Conservation (phyloP, 345 rosid genomes). For the Salix udensis region DNA sequence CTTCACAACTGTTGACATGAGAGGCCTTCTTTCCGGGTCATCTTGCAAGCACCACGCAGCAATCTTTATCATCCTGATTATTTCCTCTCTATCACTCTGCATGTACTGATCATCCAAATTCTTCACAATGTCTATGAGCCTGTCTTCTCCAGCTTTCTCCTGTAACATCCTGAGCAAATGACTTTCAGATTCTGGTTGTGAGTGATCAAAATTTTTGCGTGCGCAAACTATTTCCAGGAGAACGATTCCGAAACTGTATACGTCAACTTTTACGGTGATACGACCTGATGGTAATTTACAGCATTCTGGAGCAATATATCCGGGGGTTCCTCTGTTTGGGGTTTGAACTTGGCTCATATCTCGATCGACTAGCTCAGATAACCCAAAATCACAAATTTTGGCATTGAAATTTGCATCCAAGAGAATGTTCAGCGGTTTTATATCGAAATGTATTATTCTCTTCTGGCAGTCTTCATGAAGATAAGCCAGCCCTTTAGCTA, state of each 20-base stretch:
- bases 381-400: slow-evolving; percentile 18
- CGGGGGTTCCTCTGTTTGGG: slow-evolving; percentile 14
- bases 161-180: not conserved
- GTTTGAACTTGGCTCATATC: not conserved
- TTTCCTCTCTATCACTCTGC: not conserved
- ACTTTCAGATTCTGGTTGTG: not conserved
- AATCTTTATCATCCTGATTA: not conserved
- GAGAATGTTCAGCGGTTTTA: slow-evolving; percentile 15
- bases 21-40: slow-evolving; percentile 1
- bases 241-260: slow-evolving; percentile 16
- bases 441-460: slow-evolving; percentile 9
- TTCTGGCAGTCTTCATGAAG: slow-evolving; percentile 16
- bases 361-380: not conserved
- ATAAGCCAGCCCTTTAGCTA: slow-evolving; percentile 3
- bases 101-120: not conserved
- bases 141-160: not conserved
- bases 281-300: not conserved
- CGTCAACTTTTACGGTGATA: slow-evolving; percentile 6
- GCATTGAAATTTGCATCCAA: slow-evolving; percentile 3
- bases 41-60: not conserved
- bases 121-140: not conserved
- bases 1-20: slow-evolving; percentile 2
- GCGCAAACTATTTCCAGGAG: slow-evolving; percentile 5
- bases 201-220: not conserved
- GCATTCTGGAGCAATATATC: slow-evolving; percentile 20